Base-by-base conservation (phyloP, 2,329 filamentous ascomycete species). In the Aaosphaeria arxii region DNA sequence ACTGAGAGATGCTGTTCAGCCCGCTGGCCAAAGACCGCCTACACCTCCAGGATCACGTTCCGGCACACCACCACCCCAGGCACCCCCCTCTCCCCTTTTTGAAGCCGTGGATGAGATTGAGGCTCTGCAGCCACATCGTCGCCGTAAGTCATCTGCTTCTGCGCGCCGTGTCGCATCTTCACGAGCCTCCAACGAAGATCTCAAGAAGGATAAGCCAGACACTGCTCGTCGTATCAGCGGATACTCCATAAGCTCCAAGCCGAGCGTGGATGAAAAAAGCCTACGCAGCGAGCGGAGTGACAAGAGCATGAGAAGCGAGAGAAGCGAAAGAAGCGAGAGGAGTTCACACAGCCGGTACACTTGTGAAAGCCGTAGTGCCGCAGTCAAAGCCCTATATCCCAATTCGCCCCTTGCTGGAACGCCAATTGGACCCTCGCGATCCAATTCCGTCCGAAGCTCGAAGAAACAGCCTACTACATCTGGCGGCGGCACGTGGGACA, bases 301-400 rank as follows among this genome's bases (percentile, higher is more conserved):
- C 33, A 9, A n/a, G 57, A 42, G 50, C 53, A 31, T 11, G 7
- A 9, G 33, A 58, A 42, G 50, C 53, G 42, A 33, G 7, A 33
- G 31, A 11, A 31, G 36, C n/a, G 40, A 43, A n/a, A 42, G 13
- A 9, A 43, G 30, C 36, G 54, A 50, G 31, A 49, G 53, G 11
- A 61, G 60, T 24, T 50, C 55, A 2, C 64, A 59, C 41, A 63
- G 56, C 39, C 53, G 62, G 29, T 68, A 69, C 45, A 52, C 63
- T 56, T 64, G 62, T 47, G 64, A 71, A 45, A 62, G 61, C 39
- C 59, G 66, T 24, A 70, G 69, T 42, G 69, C 69, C 11, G 69
- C 66, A 2, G 62, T 71, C 49, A 71, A 71, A 48, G 69, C 57
- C 5, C 44, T 71, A 36, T 71, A 71, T 48, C 65, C 67, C 4